A percentile compares a stretch with the other conserved stretches of the same genome.
These are phyloP conservation scores for Trichoderma gracile DNA, from an alignment of 2,329 filamentous ascomycete genomes.

Conservation along the genomic window DNA sequence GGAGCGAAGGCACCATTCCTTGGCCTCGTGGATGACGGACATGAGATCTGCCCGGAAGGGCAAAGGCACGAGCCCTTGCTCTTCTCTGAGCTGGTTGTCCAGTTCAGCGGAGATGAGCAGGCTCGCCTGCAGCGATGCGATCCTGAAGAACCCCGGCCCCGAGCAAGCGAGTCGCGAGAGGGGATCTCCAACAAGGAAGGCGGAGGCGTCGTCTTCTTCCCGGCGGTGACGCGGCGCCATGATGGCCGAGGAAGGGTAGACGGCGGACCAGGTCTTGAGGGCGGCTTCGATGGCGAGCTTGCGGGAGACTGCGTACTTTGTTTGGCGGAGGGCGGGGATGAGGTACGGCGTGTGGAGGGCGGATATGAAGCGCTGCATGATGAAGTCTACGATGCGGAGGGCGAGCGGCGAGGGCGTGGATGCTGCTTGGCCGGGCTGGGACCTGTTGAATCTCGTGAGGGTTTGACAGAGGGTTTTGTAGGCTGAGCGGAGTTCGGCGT, in stretches of 20 bases:
- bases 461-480: constrained; percentile 45
- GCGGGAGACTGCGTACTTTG: constrained; percentile 53
- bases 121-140: constrained; percentile 37
- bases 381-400: constrained; percentile 49
- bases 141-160: constrained; percentile 46
- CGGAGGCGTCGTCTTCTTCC: not conserved
- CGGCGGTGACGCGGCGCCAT: constrained; percentile 2
- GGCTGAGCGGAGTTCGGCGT: constrained; percentile 43
- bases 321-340: constrained; percentile 41
- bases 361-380: constrained; percentile 56
- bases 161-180: constrained; percentile 43
- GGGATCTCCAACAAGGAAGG: constrained; percentile 31
- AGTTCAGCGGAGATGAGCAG: constrained; percentile 46
- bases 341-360: constrained; percentile 58
- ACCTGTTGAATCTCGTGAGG: constrained; percentile 34
- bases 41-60: constrained; percentile 46
- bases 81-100: constrained; percentile 43
- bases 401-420: constrained; percentile 41
- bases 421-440: constrained; percentile 28
- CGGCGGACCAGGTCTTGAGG: constrained; percentile 48
- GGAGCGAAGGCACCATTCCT: constrained; percentile 42
- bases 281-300: constrained; percentile 51
- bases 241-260: constrained; percentile 34
- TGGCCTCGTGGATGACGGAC: constrained; percentile 44
- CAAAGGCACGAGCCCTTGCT: constrained; percentile 40